Evolutionary conservation across 2,329 filamentous ascomycete genomes (phyloP), one percentile per base, ranked within the genome.

Genomic region (Colletotrichum cordylinicola): DNA sequence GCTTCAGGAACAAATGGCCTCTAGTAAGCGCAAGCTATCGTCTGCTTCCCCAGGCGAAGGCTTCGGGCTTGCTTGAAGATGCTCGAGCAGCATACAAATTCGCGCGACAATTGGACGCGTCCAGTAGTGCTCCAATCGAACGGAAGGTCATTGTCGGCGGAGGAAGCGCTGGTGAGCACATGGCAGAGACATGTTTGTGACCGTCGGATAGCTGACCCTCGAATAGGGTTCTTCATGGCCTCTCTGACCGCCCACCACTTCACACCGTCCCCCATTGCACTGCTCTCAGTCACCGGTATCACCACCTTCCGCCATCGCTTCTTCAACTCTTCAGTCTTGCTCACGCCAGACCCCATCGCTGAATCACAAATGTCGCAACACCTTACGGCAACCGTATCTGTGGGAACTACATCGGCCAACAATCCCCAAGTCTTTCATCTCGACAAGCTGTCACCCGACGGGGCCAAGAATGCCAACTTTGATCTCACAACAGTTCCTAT

Each of bases 271-370:
- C 84, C 83, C 2, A 15, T 82, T 2, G 83, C 84, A 2, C 78
- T 85, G 29, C 77, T 85, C 35, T 83, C 81, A 74, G 82, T 84
- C 75, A 80, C 80, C 2, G 84, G 83, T 35, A 84, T 85, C 76
- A 79, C 82, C 62, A 84, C 83, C 10, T 84, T 85, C 70, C 81
- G 79, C 29, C 84, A 85, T 65, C 73, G 69, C 7, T 85, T 85
- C 78, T 85, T 83, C 79, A 81, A 80, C 75, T 85, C 83, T 2
- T 85, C 83, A 9, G 77, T 76, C 1, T 79, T 82, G 3, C 77
- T 82, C 27, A 78, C 79, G 2, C 79, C 81, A 0, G 79, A 82
- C 8, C 81, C 80, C 18, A 80, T 84, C 31, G 33, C 68, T 2
- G 78, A 81, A 31, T 71, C 77, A 2, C 79, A 81, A 15, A 78